Evolutionary conservation across 495 filamentous ascomycete genomes (phyloP), one percentile per base, ranked within the genome.

Genomic region (Hypomontagnella submonticulosa): DNA sequence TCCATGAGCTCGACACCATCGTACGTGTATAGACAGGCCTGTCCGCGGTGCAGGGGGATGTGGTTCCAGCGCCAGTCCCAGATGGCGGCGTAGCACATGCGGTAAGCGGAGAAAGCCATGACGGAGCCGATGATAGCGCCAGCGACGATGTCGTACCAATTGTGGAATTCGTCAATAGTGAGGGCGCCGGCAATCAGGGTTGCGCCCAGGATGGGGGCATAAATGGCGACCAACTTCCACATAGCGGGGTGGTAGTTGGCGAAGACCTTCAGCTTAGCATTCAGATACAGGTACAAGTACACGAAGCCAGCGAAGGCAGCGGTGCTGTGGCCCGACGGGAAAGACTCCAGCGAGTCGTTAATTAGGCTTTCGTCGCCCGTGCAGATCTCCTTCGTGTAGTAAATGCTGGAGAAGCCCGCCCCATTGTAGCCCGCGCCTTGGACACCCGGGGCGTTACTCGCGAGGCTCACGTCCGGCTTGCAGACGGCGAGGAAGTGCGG

Each of bases 251-350:
- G 85, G 64, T 85, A 84, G 71, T 85, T 81, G 44, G 80, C 63
- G 61, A 85, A 87, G 16, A 85, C 79, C 72, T 88, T 88, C 15
- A 90, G 76, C 59, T 89, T 88, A 5, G 84, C 86, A 60, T 89
- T 89, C 13, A 90, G 75, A 70, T 87, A 90, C 0, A 90, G 77
- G n/a, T 77, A 78, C 4, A 88, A 69, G 57, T 80, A 90, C 4
- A 81, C 67, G 47, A 84, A 82, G n/a, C 80, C 83, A 0, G 84
- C 84, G 56, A 87, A 89, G 0, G 86, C 82, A 6, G 81, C 81
- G 0, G 80, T 79, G 38, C 84, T 76, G 67, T 89, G 87, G 4
- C 88, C 88, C 9, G 77, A 83, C 0, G 88, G 88, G 68, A 90
- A 88, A 1, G 80, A 83, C 66, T 87, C 80, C 27, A 89, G 72